Evolutionary conservation across 2,329 filamentous ascomycete species (phyloP), one percentile per base, ranked within the genome.

Genomic region (Trichocomaceae sp.): DNA sequence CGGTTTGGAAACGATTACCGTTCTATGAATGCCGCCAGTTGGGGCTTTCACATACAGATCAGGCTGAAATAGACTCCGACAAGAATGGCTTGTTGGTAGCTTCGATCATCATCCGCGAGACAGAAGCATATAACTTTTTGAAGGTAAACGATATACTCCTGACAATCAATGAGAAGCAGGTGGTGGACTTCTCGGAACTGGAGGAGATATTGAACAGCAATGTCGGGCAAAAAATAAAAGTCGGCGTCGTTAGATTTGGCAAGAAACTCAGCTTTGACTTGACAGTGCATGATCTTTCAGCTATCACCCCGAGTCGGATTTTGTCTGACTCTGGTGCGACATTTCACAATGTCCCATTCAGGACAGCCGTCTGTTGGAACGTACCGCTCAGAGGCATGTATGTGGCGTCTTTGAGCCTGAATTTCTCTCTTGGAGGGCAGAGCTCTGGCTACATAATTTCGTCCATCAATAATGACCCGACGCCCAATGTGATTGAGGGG

Each of bases 331-430:
- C 52, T 13, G 52, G 46, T 15, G 52, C 46, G 7, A 19, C 52
- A 5, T 44, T 54, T 35, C 52, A 54, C 35, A n/a, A 54, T 54
- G 52, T 54, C n/a, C 52, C 52, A 17, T 54, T 49, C 15, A 54
- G 52, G 29, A 54, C 52, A 12, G 52, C 52, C 13, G 52, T 54
- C 8, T 54, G 46, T 26, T 54, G 52, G 52, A 54, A 45, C 19
- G 52, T 54, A 9, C 52, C 52, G 2, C 52, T 54, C 35, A 49
- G 26, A 49, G 52, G 52, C 23, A 35, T 54, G 46, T 54, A 48
- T 19, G 9, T 54, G 37, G 46, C 52, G 10, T 22, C 35, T 33
- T 35, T 35, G 39, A 37, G 10, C 5, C 7, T 37, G n/a, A 48
- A 48, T 13, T 54, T 42, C 26, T 44, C 26, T 19, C 46, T 54